Base-by-base conservation (phyloP, 805 yeast genomes). In the Metschnikowia kofuensis region DNA sequence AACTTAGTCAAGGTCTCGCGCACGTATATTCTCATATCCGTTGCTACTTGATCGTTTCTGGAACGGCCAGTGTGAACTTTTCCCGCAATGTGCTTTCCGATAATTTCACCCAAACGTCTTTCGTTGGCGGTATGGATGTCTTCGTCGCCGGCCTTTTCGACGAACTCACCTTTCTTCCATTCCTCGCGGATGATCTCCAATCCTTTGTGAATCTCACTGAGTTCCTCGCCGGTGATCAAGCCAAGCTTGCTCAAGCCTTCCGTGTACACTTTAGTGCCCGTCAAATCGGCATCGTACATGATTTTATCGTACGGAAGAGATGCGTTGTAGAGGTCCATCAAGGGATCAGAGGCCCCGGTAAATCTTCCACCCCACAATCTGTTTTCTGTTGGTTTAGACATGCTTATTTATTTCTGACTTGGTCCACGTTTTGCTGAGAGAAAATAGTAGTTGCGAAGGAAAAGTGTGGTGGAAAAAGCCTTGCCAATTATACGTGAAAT, bases 41-140 rank as follows among this genome's bases (percentile, higher is more conserved):
- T 92, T 40, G 97, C 99, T 44, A 91, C 97, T 75, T 94, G 99
- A 68, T 94, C 99, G 64, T 94, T 94, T 78, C 99, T 84, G 41
- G 96, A 88, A 66, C 99, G 83, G 53, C 99, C 99, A n/a, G 99
- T 94, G 68, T 94, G 99, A 30, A 94, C 98, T 63, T 94, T 94
- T 37, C 99, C 99, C 13, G 98, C 88, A 65, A 94, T 92, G 47
- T 82, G 83, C 61, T 83, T 84, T 48, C 99, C 99, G 61, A 94
- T 94, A 46, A 94, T 74, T 72, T 94, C 99, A 43, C 99, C 99
- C 54, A 94, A 76, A 63, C 99, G 80, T 74, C 99, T 87, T 74
- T 94, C 99, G 65, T 94, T 94, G 39, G 99, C 99, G 38, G 99
- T 94, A 68, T 94, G 99, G 55, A 94, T 94, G 64, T 94, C 99